Conservation (phyloP, 352 stramenopile genomes). For the Phytophthora ramorum region DNA sequence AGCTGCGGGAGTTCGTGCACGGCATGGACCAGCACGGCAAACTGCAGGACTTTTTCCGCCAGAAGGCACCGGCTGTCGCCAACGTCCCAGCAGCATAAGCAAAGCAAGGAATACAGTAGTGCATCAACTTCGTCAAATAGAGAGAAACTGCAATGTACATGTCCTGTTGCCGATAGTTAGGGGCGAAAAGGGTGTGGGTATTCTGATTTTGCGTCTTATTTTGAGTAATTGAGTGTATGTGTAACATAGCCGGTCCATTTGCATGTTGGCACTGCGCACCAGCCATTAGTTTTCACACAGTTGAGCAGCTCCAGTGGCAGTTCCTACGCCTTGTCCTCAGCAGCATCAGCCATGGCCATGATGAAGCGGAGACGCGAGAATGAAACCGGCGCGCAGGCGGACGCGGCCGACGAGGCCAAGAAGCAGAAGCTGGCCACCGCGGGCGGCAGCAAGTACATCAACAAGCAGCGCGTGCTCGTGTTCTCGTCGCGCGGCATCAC, state of each 20-base stretch:
- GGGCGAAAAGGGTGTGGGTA: neutral
- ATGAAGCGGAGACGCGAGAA: slow-evolving; percentile 54
- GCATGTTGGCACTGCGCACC: slow-evolving; percentile 11
- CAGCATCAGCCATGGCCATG: slow-evolving; percentile 38
- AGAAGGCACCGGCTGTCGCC: slow-evolving; percentile 18
- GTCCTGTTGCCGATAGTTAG: neutral
- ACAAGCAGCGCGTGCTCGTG: slow-evolving; percentile 94
- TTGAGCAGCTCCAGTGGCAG: slow-evolving; percentile 15
- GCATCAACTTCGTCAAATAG: slow-evolving; percentile 5
- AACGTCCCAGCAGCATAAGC: slow-evolving; percentile 13
- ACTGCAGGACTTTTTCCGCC: slow-evolving; percentile 53
- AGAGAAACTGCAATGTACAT: slow-evolving; percentile 1
- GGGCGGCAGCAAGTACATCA: slow-evolving; percentile 72
- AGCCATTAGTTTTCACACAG: slow-evolving; percentile 33
- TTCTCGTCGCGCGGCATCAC: slow-evolving; percentile 94
- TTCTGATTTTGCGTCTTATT: neutral
- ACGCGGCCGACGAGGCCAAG: slow-evolving; percentile 38
- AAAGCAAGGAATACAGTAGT: neutral
- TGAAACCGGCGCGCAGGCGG: slow-evolving; percentile 40
- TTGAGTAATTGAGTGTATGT: neutral
- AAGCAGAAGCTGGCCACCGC: slow-evolving; percentile 45
- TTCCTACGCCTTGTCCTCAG: slow-evolving; percentile 4
- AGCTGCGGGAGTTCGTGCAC: slow-evolving; percentile 50
- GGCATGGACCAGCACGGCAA: slow-evolving; percentile 53
- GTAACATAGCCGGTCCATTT: slow-evolving; percentile 5